Evolutionary conservation across 805 yeast genomes (phyloP).

Genomic region (Komagataella populi): DNA sequence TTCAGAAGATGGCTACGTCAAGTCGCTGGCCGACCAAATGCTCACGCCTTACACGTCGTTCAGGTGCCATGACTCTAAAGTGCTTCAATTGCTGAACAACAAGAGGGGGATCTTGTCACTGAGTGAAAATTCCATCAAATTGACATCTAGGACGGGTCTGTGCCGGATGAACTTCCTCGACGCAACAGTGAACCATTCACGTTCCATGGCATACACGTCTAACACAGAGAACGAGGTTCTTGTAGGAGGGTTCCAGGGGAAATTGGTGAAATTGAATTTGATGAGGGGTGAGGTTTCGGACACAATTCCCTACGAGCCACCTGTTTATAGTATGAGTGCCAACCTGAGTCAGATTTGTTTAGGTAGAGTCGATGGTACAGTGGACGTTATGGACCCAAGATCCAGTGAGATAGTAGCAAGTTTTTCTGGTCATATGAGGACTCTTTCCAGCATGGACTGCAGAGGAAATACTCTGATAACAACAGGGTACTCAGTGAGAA

Average conservation of each 20-base stretch:
- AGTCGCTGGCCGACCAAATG: constrained; percentile 28
- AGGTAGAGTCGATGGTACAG: constrained; percentile 44
- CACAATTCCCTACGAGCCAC: constrained; percentile 25
- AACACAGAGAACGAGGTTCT: constrained; percentile 27
- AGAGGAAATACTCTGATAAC: constrained; percentile 58
- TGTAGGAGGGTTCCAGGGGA: constrained; percentile 25
- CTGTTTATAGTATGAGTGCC: constrained; percentile 33
- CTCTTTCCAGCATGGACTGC: constrained; percentile 50
- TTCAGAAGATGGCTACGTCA: constrained; percentile 41
- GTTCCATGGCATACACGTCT: constrained; percentile 26
- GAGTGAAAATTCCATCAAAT: constrained; percentile 33
- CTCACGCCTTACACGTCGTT: constrained; percentile 46
- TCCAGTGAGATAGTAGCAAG: constrained; percentile 30
- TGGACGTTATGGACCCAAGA: constrained; percentile 52
- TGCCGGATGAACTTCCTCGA: constrained; percentile 18
- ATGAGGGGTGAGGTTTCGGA: constrained; percentile 21
- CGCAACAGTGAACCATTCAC: constrained; percentile 14
- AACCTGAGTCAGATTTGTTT: constrained; percentile 36
- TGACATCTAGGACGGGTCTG: constrained; percentile 47
- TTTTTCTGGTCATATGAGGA: constrained; percentile 46
- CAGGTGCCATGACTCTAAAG: constrained; percentile 33
- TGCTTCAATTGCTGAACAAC: constrained; percentile 38
- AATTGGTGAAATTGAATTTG: constrained; percentile 28
- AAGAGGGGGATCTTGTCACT: constrained; percentile 46
- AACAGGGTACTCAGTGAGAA: constrained; percentile 66